Evolutionary conservation across 2,329 filamentous ascomycete genomes (phyloP), one percentile per base, ranked within the genome.

Genomic region (Arthrobotrys sinensis): DNA sequence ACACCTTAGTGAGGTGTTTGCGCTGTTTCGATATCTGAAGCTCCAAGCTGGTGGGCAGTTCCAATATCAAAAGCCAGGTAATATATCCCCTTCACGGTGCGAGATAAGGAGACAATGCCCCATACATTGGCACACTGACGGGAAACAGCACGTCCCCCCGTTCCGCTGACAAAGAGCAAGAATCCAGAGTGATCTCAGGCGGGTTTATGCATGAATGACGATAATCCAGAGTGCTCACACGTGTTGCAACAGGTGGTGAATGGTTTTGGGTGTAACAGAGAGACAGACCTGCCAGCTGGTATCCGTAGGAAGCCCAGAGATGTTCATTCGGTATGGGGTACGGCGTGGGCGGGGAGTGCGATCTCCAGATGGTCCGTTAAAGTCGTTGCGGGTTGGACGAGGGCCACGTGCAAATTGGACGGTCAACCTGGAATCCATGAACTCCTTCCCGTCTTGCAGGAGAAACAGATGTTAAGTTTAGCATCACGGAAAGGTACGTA

Each of bases 201-300:
- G 36, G 55, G 55, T 60, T 68, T 45, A 72, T 78, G 67, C 63
- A 77, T 70, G 46, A 70, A 70, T 60, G 57, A 45, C 53, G 72
- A 65, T 57, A 46, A 28, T 77, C 72, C 72, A 70, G 24, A 28
- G 72, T 55, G 50, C 72, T 70, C 65, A 77, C 50, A 77, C 57
- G 65, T 60, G 64, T 77, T 70, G 72, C 65, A 70, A 77, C 66
- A 70, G 66, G 66, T 68, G 57, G 50, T 65, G 48, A 34, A 46
- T 64, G 57, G 52, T 55, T 57, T 57, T 66, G 64, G 73, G 50
- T 71, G 67, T 63, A 64, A 66, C 69, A 78, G 48, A 67, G 63
- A 75, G 75, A 77, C 96, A 96, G 92, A 99, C 96, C 96, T 99
- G 96, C 96, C 96, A 99, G 90, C 94, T 97, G 89, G 96, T 99